Base-by-base conservation (phyloP, 1,284 basidiomycete genomes). In the Nidula niveotomentosa region DNA sequence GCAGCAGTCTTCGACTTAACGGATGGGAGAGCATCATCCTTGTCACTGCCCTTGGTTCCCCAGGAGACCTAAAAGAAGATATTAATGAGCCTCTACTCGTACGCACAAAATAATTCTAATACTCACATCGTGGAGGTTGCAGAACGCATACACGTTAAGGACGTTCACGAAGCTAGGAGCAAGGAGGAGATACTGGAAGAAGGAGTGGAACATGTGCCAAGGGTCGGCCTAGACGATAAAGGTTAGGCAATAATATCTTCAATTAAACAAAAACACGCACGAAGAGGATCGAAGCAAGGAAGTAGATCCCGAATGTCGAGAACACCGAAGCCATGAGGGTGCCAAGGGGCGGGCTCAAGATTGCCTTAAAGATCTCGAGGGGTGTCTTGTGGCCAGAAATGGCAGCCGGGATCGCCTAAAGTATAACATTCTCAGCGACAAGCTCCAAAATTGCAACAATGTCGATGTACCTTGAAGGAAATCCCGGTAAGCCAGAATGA, bases 11-110 rank as follows among this genome's bases (percentile, higher is more conserved):
- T 90, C 7, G 90, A 95, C 10, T 86, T 91, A 48, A 97, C 86
- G 0, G 93, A 91, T 0, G 96, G 96, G 15, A 98, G 77, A 1
- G 90, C 91, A 63, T 98, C 96, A 0, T 87, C 94, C 70, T 96
- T 96, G 76, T 98, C 96, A 55, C 92, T 94, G 50, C 96, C 96
- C 73, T 96, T 96, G 9, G 94, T 97, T 73, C 94, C 94, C 94
- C 94, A 94, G 36, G 89, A 92, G 15, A 91, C 86, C 85, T 88
- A 49, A 47, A 18, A 60, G 50, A 55, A 51, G 48, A 54, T 57
- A 51, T 58, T 36, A 48, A 41, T 64, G 45, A 48, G 23, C 23
- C 23, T 23, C 23, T 23, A 23, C 23, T 23, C 23, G 23, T 23
- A 5, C 23, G 5, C 23, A 23, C 5, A 23, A 23, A 23, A 23